Base-by-base conservation (phyloP, 805 yeast species). In the Saturnispora gosingensis region DNA sequence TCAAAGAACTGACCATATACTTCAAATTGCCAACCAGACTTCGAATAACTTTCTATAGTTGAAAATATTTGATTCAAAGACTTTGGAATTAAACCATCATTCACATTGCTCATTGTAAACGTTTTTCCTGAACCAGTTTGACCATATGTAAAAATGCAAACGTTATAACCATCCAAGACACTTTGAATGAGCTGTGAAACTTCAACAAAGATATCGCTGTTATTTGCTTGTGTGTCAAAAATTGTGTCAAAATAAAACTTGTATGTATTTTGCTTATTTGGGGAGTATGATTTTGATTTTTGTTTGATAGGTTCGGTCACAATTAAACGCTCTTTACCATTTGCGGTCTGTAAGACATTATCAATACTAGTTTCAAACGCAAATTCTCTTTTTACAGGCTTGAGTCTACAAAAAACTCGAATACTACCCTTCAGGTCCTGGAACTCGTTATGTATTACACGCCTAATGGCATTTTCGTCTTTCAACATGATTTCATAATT, bases 41-140 rank as follows among this genome's bases (percentile, higher is more conserved):
- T 71, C 50, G 73, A 67, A 38, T 83, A 60, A 3, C 66, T 67
- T 0, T 69, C 63, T 3, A 81, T 74, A 49, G 81, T 77, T 4
- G 74, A 67, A 61, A 88, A 88, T 4, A 91, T 83, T 59, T 83
- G 85, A 15, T 70, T 66, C 13, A 90, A 74, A 0, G 97, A 85
- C 16, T 78, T 72, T 1, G 95, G 88, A 34, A 89, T 88, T 72
- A 91, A 79, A 15, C 99, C 98, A 60, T 83, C 84, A 1, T 66
- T 60, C 0, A 77, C 69, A 25, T 75, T 69, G 2, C 89, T 77
- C 98, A 91, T 93, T 0, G 99, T 93, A 64, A 69, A 83, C 0
- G 98, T 91, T 64, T 91, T 91, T 3, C 99, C 99, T 0, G 97
- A 84, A 0, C 93, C 96, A 0, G 99, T 93, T 67, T 91, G 99